Base-by-base conservation (phyloP, 2,329 filamentous ascomycete genomes). In the Sarocladium strictum region DNA sequence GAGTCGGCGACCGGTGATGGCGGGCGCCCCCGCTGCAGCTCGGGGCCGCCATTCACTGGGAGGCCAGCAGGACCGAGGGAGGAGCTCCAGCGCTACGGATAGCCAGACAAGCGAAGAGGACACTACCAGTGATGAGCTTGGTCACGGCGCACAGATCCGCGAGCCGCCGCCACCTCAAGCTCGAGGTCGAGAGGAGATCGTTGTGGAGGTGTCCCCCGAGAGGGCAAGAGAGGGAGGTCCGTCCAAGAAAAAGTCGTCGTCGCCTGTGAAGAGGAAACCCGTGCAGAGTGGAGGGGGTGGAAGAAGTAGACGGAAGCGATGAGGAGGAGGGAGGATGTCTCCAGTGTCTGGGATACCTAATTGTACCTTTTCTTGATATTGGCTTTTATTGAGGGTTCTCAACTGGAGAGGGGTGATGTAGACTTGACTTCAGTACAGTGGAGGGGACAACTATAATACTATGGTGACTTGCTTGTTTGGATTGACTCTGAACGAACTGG, bases 211-310 rank as follows among this genome's bases (percentile, higher is more conserved):
- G 43, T 65, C 64, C 14, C 62, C 63, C n/a, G 61, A 58, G 56
- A 55, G 58, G 21, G 54, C 69, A 61, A 56, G 58, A 23, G 54
- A 69, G 61, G 58, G 66, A 61, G 57, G 58, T 49, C 54, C 63
- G 38, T 52, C 56, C 17, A 71, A 68, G 61, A 77, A 75, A 67
- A 74, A 72, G 59, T 64, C 69, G 57, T 67, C 71, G 56, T 69
- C 72, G 38, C 66, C 72, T 17, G 59, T 64, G n/a, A 76, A 76
- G 62, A 67, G 70, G 58, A 76, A 73, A 55, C 59, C 66, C 5
- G 64, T 65, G 26, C 63, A 60, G 21, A 62, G 61, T 14, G 62
- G 62, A 21, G 38, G 38, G 7, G 38, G 38, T 24, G 40, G 40
- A 41, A 41, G 54, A 32, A 57, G 60, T 53, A 66, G 63, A 59